These are phyloP conservation scores for Geotrichum klebahnii DNA, from an alignment of 1,139 yeast species.

Conservation along the genomic window DNA sequence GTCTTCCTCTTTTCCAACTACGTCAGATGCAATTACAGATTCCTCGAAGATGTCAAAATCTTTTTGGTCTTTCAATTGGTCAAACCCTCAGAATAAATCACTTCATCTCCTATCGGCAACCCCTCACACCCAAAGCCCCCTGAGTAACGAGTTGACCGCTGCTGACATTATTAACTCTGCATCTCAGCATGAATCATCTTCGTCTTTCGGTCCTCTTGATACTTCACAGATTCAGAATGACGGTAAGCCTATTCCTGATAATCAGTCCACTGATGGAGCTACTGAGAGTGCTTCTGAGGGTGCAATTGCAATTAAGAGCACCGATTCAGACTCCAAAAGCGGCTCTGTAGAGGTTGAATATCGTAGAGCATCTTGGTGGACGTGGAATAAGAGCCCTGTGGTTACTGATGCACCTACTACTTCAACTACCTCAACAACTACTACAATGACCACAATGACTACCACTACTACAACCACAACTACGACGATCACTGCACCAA, in stretches of 20 bases:
- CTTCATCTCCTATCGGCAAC: not conserved
- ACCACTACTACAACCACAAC: conserved; percentile 11
- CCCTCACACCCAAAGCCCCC: conserved; percentile 11
- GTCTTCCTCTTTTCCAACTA: not conserved
- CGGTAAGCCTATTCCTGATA: not conserved
- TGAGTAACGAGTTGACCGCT: conserved; percentile 4
- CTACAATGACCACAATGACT: conserved; percentile 5
- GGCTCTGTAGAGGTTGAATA: not conserved
- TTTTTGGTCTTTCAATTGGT: not conserved
- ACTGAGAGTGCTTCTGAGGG: too few species aligned
- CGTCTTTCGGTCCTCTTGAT: not conserved
- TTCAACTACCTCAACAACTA: not conserved
- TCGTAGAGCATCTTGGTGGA: conserved; percentile 9
- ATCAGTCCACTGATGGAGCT: too few species aligned
- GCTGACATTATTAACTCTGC: not conserved
- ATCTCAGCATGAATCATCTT: not conserved
- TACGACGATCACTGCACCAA: conserved; percentile 4
- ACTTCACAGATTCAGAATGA: not conserved
- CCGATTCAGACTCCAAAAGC: too few species aligned
- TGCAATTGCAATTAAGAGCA: too few species aligned
- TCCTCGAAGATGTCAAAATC: not conserved
- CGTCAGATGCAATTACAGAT: not conserved
- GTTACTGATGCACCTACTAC: conserved; percentile 1
- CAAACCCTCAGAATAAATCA: not conserved
- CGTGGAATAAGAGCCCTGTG: conserved; percentile 3